phyloP scores from a whole-genome alignment of 2,329 filamentous ascomycete genomes.

The Dactylonectria macrodidyma region DNA sequence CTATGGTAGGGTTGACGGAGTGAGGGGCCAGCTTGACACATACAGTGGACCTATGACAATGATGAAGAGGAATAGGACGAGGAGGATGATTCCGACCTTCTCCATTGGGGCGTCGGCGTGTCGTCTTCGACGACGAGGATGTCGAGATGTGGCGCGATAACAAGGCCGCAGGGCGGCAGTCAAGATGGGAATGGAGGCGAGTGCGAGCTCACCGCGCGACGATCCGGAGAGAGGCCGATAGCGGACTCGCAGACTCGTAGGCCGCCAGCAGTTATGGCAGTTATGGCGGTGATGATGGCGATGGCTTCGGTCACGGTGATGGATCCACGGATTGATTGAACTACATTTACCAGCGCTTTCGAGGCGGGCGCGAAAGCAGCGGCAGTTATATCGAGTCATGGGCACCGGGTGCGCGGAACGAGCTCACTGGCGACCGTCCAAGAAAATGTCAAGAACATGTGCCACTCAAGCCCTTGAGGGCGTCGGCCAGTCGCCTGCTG shows the following conservation, averaged over 20 bases:
- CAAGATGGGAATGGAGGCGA: not conserved
- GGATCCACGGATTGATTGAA: not conserved
- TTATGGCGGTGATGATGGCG: not conserved
- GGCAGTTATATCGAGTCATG: conserved; percentile 22
- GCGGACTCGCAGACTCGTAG: conserved; percentile 2
- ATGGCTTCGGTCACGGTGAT: not conserved
- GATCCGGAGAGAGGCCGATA: not conserved
- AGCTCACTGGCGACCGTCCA: not conserved
- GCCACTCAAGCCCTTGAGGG: conserved; percentile 13
- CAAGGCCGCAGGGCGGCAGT: not conserved
- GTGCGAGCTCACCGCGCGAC: conserved; percentile 1
- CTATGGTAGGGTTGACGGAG: not conserved
- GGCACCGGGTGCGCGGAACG: conserved; percentile 9
- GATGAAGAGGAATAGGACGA: conserved; percentile 42
- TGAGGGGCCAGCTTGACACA: not conserved
- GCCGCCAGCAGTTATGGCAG: not conserved
- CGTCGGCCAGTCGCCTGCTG: conserved; percentile 1
- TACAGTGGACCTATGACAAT: conserved; percentile 44
- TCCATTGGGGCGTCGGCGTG: conserved; percentile 36
- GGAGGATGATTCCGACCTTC: conserved; percentile 45
- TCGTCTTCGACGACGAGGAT: not conserved
- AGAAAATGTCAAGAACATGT: conserved; percentile 19
- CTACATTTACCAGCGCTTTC: not conserved
- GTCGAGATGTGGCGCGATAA: conserved; percentile 21
- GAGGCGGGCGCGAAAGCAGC: conserved; percentile 6